Percentiles rank a stretch among this genome's conserved stretches.
Conservation (phyloP, 1,284 basidiomycete genomes). For the Ceratobasidium sp. region DNA sequence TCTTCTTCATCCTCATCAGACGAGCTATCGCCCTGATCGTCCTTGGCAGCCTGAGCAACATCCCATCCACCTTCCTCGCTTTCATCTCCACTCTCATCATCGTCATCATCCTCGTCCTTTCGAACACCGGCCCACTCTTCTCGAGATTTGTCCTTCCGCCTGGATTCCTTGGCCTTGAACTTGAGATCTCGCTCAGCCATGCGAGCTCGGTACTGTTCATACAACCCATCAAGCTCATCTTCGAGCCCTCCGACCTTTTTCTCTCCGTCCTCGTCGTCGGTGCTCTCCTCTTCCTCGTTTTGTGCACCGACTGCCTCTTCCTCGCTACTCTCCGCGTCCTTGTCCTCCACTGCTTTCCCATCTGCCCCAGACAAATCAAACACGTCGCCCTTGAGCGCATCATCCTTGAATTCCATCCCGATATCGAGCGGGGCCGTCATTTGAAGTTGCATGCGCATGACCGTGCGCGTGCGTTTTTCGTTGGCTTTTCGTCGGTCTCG, state of each 20-base stretch:
- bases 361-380: constrained; percentile 82
- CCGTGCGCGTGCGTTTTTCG: constrained; percentile 85
- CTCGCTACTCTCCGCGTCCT: constrained; percentile 59
- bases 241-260: constrained; percentile 74
- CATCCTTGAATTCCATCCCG: constrained; percentile 86
- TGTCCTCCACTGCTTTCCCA: constrained; percentile 55
- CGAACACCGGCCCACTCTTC: constrained; percentile 79
- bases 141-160: constrained; percentile 74
- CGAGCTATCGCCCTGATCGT: constrained; percentile 57
- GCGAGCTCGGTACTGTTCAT: constrained; percentile 86
- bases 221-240: constrained; percentile 85
- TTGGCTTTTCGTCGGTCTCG: constrained; percentile 88
- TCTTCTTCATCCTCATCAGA: constrained; percentile 49
- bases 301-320: constrained; percentile 53
- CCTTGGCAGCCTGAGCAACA: constrained; percentile 53
- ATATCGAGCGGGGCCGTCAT: constrained; percentile 98
- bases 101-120: constrained; percentile 52
- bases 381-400: constrained; percentile 74
- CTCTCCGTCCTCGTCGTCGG: constrained; percentile 76
- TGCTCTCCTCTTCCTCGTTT: constrained; percentile 48
- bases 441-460: constrained; percentile 95
- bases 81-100: constrained; percentile 62
- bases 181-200: constrained; percentile 89
- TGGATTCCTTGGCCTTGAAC: constrained; percentile 84
- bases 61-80: constrained; percentile 57